Evolutionary conservation across 345 rosid genomes (phyloP), one percentile per base, ranked within the genome.

Genomic region (Cardamine chenopodiifolia): DNA sequence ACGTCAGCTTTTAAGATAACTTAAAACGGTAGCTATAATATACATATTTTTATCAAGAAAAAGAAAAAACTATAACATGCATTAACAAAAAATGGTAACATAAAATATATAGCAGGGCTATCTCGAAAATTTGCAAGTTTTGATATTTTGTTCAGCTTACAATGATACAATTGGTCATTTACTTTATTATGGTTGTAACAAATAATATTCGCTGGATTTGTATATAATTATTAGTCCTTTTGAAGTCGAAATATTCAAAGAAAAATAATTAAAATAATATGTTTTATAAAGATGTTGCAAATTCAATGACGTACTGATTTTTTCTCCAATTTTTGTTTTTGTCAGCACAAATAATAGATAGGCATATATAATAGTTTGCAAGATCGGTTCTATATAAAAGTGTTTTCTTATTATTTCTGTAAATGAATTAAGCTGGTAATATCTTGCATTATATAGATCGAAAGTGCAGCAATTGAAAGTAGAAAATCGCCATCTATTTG

Each of bases 1-100:
- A 55, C 58, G 12, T 59, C 79, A 0, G 67, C 82, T 15, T 75
- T 74, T 54, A 73, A 79, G 73, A 79, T 78, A 49, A 52, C 40
- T 9, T 48, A 6, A 74, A 25, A 25, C 26, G n/a, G n/a, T 39
- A 50, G 18, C 8, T 17, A 1, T 22, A 47, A 58, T 17, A 70
- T 28, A 3, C 4, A 28, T 28, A 28, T 28, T 4, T 28, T 28
- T 3, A 28, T 0, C 6, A 28, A 28, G 0, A 28, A 28, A 4
- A 28, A 28, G 1, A 28, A 28, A 4, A 28, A 28, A 28, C 29
- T 4, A 28, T 28, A 28, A 28, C 29, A 28, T 28, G 29, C 29
- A 28, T 28, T 28, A 49, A 18, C 22, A 18, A 8, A 23, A 23
- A 17, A 18, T 50, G 59, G 31, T 35, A 31, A 25, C 26, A 25